These are phyloP conservation scores for Dalbergia cochinchinensis DNA, from an alignment of 306 rosid genomes.

Conservation along the genomic window DNA sequence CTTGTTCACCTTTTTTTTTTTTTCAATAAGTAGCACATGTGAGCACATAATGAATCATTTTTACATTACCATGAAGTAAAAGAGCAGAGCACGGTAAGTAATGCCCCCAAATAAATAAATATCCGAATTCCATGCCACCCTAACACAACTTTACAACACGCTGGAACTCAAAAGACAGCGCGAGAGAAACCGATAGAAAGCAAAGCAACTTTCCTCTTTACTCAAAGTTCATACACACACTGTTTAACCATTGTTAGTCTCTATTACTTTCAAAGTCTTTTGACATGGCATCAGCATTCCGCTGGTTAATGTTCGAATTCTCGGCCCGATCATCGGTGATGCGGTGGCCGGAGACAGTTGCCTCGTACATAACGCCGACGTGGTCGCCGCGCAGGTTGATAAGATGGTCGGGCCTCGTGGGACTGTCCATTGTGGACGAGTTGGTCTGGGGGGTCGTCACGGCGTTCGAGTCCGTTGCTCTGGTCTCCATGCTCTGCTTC, in stretches of 20 bases:
- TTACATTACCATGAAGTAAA: background rate
- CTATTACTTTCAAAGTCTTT: background rate
- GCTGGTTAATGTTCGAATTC: slow-evolving; percentile 40
- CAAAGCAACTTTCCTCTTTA: background rate
- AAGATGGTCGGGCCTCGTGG: slow-evolving; percentile 56
- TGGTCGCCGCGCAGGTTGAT: slow-evolving; percentile 49
- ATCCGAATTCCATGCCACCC: background rate
- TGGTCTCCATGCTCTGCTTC: slow-evolving; percentile 80
- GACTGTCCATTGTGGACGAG: slow-evolving; percentile 71
- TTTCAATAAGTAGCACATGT: too few species aligned
- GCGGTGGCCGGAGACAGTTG: slow-evolving; percentile 55
- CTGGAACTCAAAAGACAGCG: background rate
- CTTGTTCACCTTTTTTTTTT: too few species aligned
- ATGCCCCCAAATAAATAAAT: background rate
- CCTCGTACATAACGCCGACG: slow-evolving; percentile 48
- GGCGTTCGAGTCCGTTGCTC: slow-evolving; percentile 83
- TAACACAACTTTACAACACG: background rate
- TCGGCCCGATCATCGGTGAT: slow-evolving; percentile 42
- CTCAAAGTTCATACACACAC: background rate
- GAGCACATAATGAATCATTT: background rate
- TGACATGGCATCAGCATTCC: slow-evolving; percentile 50
- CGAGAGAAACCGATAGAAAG: background rate
- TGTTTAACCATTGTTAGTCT: too few species aligned
- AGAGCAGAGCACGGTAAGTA: background rate
- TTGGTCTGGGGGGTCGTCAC: slow-evolving; percentile 72